Base-by-base conservation (phyloP, 129 eudicot species). In the Ambrosia artemisiifolia region DNA sequence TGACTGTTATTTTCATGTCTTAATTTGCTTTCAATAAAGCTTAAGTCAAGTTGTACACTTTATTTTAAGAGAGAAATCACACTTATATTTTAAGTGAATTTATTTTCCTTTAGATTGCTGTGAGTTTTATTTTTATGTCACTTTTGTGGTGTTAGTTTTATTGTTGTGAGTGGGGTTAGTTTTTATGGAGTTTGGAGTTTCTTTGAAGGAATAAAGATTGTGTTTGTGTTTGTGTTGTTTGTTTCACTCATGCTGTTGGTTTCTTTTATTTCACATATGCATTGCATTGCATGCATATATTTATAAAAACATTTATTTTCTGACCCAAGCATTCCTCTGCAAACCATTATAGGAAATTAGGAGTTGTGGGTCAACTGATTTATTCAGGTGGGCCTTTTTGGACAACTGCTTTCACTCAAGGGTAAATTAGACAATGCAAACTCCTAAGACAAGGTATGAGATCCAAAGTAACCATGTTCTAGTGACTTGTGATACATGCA, bases 111-210 rank as follows among this genome's bases (percentile, higher is more conserved):
- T 20, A 33, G 40, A 59, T 7, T 5, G 12, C 3, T 6, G 54
- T 49, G 53, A 50, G 54, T 12, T 18, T 50, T 36, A 19, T 18
- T 67, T 55, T 43, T 61, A 50, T 56, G 30, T 49, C 48, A 40
- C 66, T 56, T 44, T 63, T 82, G n/a, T 73, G 76, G 63, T 74
- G 74, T 73, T 62, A 77, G 84, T 60, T 82, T 79, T 92, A 83
- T 85, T 79, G 94, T 85, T 89, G 86, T 80, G 78, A 87, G 96
- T 92, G 96, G 92, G 83, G 95, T 73, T 89, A 20, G 95, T 80
- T 92, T 73, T 71, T 68, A 8, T 85, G 82, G 91, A 87, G 84
- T 71, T 13, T 85, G 77, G 96, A 87, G 88, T 92, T 76, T 78
- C 88, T 89, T 89, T 87, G 86, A 89, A 92, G 95, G 66, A 87